These are phyloP conservation scores for Verticillium klebahnii DNA, from an alignment of 2,329 filamentous ascomycete species.

Conservation along the genomic window DNA sequence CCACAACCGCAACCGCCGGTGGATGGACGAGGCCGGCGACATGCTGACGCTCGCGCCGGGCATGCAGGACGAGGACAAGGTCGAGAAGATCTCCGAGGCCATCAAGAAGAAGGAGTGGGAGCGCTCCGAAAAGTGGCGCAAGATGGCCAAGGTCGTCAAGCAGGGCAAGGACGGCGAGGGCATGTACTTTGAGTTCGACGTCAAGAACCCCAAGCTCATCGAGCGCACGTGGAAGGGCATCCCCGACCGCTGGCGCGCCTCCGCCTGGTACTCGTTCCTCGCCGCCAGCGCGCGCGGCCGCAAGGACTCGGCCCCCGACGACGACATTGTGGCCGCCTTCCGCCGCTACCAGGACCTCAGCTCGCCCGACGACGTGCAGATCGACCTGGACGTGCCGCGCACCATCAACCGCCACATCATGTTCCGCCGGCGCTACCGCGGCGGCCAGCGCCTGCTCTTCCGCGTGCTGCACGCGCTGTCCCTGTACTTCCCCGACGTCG, in stretches of 20 bases:
- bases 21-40: conserved; percentile 62
- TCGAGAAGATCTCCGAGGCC: conserved; percentile 46
- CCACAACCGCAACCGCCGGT: conserved; percentile 55
- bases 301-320: conserved; percentile 60
- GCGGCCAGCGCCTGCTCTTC: conserved; percentile 87
- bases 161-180: conserved; percentile 49
- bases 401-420: conserved; percentile 96
- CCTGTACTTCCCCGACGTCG: conserved; percentile 83
- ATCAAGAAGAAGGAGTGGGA: conserved; percentile 59
- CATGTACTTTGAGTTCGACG: conserved; percentile 74
- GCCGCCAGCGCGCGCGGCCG: conserved; percentile 67
- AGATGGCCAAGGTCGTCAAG: conserved; percentile 56
- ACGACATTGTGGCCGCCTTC: conserved; percentile 67
- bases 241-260: conserved; percentile 88
- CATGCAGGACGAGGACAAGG: conserved; percentile 49
- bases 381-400: conserved; percentile 92
- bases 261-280: conserved; percentile 94
- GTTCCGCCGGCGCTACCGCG: conserved; percentile 88
- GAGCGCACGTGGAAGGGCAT: conserved; percentile 97
- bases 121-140: conserved; percentile 63
- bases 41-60: conserved; percentile 59
- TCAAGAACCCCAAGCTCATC: conserved; percentile 75
- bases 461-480: conserved; percentile 88
- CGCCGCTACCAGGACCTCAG: conserved; percentile 66
- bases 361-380: conserved; percentile 91